A percentile compares a stretch with the other conserved stretches of the same genome.
Conservation (phyloP, 257 asterid genomes). For the Coffea canephora region DNA sequence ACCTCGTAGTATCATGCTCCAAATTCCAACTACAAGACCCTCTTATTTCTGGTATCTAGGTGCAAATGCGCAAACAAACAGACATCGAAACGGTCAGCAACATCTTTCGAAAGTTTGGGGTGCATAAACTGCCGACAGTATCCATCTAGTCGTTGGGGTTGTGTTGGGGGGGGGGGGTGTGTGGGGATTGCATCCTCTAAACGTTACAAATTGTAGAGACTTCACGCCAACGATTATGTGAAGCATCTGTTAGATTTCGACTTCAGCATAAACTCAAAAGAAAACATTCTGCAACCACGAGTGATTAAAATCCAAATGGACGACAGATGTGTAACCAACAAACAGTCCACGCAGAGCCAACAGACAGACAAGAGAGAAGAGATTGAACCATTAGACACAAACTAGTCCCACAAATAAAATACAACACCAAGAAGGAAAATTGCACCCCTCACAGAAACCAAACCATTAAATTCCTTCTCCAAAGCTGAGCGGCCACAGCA, state of each 20-base stretch:
- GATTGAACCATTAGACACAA: conserved; percentile 14
- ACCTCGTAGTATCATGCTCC: too few relatives aligned
- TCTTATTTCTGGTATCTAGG: too few relatives aligned
- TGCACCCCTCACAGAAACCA: conserved; percentile 35
- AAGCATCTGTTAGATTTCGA: too few relatives aligned
- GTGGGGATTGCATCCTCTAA: neutral
- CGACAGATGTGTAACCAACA: neutral
- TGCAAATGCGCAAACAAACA: too few relatives aligned
- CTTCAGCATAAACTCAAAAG: neutral
- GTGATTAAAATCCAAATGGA: neutral
- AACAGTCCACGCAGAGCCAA: neutral
- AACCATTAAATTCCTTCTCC: conserved; percentile 24
- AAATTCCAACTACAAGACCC: too few relatives aligned
- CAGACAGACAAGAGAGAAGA: neutral
- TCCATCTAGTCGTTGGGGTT: too few relatives aligned
- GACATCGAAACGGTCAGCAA: neutral
- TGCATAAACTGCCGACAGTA: neutral
- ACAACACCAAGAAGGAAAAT: conserved; percentile 20
- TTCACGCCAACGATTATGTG: neutral
- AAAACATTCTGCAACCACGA: conserved; percentile 19
- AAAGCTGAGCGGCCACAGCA: conserved; percentile 25
- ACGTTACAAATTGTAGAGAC: neutral
- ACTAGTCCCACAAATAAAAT: conserved; percentile 44
- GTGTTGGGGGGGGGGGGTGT: too few relatives aligned
- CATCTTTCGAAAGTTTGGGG: too few relatives aligned